Evolutionary conservation across 176 grass and related monocot genomes (phyloP).

Genomic region (Microstegium vimineum): DNA sequence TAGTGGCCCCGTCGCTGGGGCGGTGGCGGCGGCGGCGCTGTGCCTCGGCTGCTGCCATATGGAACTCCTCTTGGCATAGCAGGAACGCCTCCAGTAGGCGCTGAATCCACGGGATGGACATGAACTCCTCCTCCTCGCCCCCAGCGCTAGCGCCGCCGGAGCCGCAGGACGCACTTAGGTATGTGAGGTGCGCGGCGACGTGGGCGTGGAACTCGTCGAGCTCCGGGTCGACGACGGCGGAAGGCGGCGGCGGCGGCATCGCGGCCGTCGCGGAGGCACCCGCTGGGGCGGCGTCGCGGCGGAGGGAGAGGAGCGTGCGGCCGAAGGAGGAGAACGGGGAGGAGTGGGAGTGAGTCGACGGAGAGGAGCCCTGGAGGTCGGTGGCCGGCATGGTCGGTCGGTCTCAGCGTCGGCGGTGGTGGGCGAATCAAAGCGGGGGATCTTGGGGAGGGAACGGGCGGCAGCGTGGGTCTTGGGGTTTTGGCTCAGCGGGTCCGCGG

Average conservation of each 20-base stretch:
- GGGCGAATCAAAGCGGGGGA: neutral
- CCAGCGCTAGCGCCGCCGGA: too few relatives aligned
- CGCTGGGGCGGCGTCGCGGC: slow-evolving; percentile 40
- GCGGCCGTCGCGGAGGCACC: neutral
- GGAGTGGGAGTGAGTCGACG: too few relatives aligned
- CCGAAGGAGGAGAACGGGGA: slow-evolving; percentile 65
- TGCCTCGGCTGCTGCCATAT: slow-evolving; percentile 32
- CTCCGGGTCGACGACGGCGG: slow-evolving; percentile 32
- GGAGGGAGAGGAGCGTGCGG: slow-evolving; percentile 58
- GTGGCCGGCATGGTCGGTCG: slow-evolving; percentile 88
- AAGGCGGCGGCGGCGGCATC: neutral
- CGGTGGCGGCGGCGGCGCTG: slow-evolving; percentile 29
- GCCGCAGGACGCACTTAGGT: slow-evolving; percentile 5
- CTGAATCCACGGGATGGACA: slow-evolving; percentile 70
- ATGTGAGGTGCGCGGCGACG: slow-evolving; percentile 45
- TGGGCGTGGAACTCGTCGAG: slow-evolving; percentile 72
- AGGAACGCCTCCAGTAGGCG: slow-evolving; percentile 74
- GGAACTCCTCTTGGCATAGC: slow-evolving; percentile 69
- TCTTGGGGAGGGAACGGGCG: neutral
- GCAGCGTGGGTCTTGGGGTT: neutral
- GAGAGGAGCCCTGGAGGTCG: slow-evolving; percentile 75
- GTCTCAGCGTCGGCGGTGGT: neutral
- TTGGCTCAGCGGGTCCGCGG: neutral
- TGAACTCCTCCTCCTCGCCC: slow-evolving; percentile 35
- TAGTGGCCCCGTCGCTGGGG: neutral